Evolutionary conservation across 2,329 filamentous ascomycete genomes (phyloP).

Genomic region (Shiraia bambusicola): DNA sequence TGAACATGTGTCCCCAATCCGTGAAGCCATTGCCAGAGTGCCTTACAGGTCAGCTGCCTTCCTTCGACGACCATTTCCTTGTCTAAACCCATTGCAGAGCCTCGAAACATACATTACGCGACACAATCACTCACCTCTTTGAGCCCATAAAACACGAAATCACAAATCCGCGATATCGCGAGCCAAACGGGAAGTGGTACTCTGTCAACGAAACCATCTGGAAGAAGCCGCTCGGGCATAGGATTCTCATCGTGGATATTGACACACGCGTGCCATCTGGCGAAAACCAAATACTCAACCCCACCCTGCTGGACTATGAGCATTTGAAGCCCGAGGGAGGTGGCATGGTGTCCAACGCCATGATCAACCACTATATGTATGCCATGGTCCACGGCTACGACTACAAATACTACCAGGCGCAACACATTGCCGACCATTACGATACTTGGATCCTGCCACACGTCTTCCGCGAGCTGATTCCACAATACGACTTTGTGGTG

Average conservation of each 20-base stretch:
- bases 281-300: conserved; percentile 24
- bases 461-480: conserved; percentile 44
- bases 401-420: conserved; percentile 48
- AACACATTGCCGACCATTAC: conserved; percentile 38
- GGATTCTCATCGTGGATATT: conserved; percentile 31
- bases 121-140: conserved; percentile 19
- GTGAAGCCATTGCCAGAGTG: conserved; percentile 5
- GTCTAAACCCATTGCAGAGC: conserved; percentile 5
- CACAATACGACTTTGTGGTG: conserved; percentile 47
- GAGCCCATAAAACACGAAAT: conserved; percentile 18
- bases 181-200: conserved; percentile 15
- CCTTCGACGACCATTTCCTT: background rate
- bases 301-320: conserved; percentile 24
- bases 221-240: conserved; percentile 23
- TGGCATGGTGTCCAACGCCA: conserved; percentile 23
- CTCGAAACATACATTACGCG: conserved; percentile 10
- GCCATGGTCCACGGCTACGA: conserved; percentile 50
- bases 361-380: conserved; percentile 20
- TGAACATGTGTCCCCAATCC: conserved; percentile 3
- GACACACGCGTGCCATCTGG: conserved; percentile 30
- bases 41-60: conserved; percentile 11
- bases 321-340: conserved; percentile 23
- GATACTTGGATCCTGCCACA: conserved; percentile 50
- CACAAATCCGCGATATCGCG: conserved; percentile 8
- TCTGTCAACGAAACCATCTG: conserved; percentile 15